Evolutionary conservation across 2,329 filamentous ascomycete species (phyloP).

Genomic region (Colletotrichum sp.): DNA sequence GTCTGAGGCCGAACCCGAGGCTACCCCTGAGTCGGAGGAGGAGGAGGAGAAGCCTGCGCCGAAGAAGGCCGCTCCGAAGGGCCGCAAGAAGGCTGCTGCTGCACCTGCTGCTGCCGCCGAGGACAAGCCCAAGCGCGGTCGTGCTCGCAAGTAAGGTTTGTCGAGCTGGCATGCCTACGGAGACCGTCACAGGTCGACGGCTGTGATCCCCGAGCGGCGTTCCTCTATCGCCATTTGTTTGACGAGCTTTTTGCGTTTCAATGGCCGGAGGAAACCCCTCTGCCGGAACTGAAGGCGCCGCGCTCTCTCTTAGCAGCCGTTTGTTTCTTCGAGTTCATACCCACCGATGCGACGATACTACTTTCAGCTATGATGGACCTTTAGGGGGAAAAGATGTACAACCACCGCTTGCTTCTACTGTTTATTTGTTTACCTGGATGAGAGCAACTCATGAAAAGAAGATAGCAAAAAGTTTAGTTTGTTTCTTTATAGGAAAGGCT

Average conservation of each 20-base stretch:
- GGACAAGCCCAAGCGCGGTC: slow-evolving; percentile 5
- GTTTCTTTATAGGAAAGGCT: not conserved
- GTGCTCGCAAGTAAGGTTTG: slow-evolving; percentile 12
- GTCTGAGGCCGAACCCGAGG: slow-evolving; percentile 20
- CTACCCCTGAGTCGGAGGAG: not conserved
- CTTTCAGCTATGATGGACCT: not conserved
- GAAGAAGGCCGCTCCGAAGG: slow-evolving; percentile 8
- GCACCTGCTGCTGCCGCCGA: slow-evolving; percentile 6
- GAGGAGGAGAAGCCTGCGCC: not conserved
- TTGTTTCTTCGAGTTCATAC: slow-evolving; percentile 1
- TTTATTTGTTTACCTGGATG: not conserved
- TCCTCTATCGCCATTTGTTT: not conserved
- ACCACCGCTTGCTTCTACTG: not conserved
- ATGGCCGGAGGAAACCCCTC: not conserved
- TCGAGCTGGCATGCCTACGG: not conserved
- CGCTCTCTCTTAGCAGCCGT: not conserved
- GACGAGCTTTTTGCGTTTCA: not conserved
- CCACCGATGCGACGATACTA: not conserved
- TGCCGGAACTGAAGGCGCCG: not conserved
- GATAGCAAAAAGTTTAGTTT: not conserved
- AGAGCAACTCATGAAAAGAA: not conserved
- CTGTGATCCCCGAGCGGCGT: not conserved
- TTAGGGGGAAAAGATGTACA: not conserved
- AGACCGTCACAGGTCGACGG: not conserved
- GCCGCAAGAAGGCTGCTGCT: slow-evolving; percentile 18